Base-by-base conservation (phyloP, 2,329 filamentous ascomycete genomes). In the Botrytis sinoallii region DNA sequence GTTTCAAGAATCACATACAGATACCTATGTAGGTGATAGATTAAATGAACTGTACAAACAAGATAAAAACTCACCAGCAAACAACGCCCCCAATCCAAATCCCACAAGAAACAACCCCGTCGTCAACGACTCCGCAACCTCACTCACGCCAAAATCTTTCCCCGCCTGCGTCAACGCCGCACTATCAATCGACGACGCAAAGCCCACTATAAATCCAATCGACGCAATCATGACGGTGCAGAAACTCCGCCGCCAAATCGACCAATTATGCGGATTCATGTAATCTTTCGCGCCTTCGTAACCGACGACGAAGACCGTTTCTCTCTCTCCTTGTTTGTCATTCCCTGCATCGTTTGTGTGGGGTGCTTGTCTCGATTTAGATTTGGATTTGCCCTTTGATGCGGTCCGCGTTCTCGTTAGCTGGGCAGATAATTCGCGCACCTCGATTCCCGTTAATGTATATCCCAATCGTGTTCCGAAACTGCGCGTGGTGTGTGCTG, bases 101-200 rank as follows among this genome's bases (percentile, higher is more conserved):
- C 52, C 52, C n/a, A 57, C 52, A 29, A 57, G 52, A 57, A 57
- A 57, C 52, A 57, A 18, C 0, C 52, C 52, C 52, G 52, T 57
- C 1, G 52, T n/a, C 52, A 57, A 32, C 52, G 52, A 57, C n/a
- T 57, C 52, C 52, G 52, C 52, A 29, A 57, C 52, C n/a, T 57
- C 52, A 29, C 52, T 64, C 40, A 32, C 86, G 0, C 83, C 82
- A 63, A 88, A 85, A 0, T 84, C 83, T 32, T 75, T 76, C 0
- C 83, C 82, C 0, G 85, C 86, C 74, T 86, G 83, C 0, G 82
- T 81, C 0, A 87, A 75, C 1, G 86, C 85, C 0, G 83, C 83
- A 0, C 86, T 85, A 72, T 89, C 86, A 29, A 57, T 57, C 52
- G 52, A 57, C 14, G 52, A 57, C 16, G 52, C 52, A 57, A 57